Percentiles rank a stretch among this genome's conserved stretches.
These are phyloP conservation scores for Hortiboletus campestris DNA, from an alignment of 768 basidiomycete genomes.

Conservation along the genomic window DNA sequence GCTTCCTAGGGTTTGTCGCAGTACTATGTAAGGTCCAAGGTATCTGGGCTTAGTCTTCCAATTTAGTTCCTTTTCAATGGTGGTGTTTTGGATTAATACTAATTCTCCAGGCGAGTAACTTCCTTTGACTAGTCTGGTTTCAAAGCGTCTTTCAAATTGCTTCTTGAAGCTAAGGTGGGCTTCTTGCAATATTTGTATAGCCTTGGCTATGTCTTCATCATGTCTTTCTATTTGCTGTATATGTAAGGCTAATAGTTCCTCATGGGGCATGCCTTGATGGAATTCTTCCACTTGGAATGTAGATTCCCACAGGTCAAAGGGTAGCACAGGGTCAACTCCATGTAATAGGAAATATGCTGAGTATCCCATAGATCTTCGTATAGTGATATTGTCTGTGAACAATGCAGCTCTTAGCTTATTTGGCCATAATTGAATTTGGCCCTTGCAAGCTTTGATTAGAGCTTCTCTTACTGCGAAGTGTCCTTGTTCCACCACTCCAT, in stretches of 20 bases:
- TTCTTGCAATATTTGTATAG: too few species aligned
- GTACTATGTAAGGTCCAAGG: too few species aligned
- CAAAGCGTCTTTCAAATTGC: too few species aligned
- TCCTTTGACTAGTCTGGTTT: too few species aligned
- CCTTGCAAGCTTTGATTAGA: not conserved
- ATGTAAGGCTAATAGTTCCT: not conserved
- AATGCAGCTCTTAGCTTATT: not conserved
- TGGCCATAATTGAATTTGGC: not conserved
- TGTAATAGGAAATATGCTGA: not conserved
- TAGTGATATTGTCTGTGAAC: not conserved
- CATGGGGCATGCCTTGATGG: not conserved
- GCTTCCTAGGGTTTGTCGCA: too few species aligned
- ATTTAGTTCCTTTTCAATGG: too few species aligned
- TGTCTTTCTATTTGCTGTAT: not conserved
- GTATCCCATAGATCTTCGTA: not conserved
- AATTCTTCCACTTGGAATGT: not conserved
- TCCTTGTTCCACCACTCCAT: not conserved
- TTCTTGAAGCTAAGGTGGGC: too few species aligned
- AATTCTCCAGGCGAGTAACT: too few species aligned
- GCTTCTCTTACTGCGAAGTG: not conserved
- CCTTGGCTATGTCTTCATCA: not conserved
- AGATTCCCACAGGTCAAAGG: not conserved
- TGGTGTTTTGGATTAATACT: too few species aligned
- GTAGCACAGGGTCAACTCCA: not conserved
- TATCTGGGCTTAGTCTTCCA: too few species aligned